phyloP scores from a whole-genome alignment of 495 filamentous ascomycete species.

The Daldinia grandis region DNA sequence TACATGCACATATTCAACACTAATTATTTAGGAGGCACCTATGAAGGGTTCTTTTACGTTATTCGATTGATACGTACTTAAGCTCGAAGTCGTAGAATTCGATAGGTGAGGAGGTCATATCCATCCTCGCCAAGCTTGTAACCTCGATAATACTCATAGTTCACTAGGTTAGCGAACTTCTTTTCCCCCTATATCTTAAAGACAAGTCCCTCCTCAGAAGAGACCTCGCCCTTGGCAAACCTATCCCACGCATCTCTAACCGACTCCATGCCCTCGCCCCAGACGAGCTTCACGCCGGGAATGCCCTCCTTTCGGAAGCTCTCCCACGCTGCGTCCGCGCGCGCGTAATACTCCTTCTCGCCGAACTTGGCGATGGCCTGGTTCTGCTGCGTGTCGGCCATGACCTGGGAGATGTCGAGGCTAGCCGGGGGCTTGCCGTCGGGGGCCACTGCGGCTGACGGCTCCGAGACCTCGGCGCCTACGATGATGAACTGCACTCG shows the following conservation, averaged over 20 bases:
- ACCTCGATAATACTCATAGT: background rate
- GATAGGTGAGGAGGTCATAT: background rate
- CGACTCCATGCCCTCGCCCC: slow-evolving; percentile 55
- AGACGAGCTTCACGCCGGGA: slow-evolving; percentile 50
- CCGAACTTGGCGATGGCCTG: slow-evolving; percentile 47
- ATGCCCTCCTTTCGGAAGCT: slow-evolving; percentile 46
- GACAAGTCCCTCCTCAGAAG: slow-evolving; percentile 54
- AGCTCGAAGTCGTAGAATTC: background rate
- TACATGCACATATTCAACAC: background rate
- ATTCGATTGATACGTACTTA: background rate
- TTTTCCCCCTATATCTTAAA: slow-evolving; percentile 42
- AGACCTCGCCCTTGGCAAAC: slow-evolving; percentile 51
- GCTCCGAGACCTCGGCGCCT: slow-evolving; percentile 45
- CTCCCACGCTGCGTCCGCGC: slow-evolving; percentile 45
- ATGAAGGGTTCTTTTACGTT: background rate
- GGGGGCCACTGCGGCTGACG: slow-evolving; percentile 35
- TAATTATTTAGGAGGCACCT: background rate
- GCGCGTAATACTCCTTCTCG: slow-evolving; percentile 46
- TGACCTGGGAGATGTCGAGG: slow-evolving; percentile 48
- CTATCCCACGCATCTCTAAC: slow-evolving; percentile 57
- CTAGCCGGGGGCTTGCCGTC: background rate
- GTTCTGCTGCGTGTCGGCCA: slow-evolving; percentile 55
- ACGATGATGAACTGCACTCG: slow-evolving; percentile 53
- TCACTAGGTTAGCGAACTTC: background rate
- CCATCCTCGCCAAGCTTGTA: background rate